phyloP scores from a whole-genome alignment of 768 basidiomycete genomes.

The Amanita pallidorosea region DNA sequence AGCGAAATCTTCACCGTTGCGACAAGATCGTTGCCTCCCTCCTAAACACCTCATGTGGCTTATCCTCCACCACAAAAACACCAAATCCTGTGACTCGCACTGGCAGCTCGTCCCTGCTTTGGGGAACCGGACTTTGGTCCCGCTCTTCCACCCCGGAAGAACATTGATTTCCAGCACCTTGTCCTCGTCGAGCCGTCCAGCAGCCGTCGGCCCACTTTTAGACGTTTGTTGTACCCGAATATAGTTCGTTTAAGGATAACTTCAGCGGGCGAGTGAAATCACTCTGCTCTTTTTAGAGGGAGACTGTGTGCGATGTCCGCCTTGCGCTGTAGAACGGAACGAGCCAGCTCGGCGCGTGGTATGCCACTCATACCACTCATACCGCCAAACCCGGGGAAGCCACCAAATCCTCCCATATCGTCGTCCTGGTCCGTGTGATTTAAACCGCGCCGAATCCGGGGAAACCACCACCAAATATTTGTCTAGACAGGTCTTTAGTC shows the following conservation, averaged over 20 bases:
- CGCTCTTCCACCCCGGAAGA: slow-evolving; percentile 90
- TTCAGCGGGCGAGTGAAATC: slow-evolving; percentile 80
- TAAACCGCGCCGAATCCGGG: slow-evolving; percentile 18
- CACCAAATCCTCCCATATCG: slow-evolving; percentile 31
- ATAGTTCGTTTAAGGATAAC: slow-evolving; percentile 79
- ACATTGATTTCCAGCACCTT: slow-evolving; percentile 76
- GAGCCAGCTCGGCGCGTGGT: neutral
- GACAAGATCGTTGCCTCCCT: slow-evolving; percentile 73
- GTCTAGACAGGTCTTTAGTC: slow-evolving; percentile 26
- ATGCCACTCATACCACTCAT: slow-evolving; percentile 22
- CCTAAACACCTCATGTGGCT: slow-evolving; percentile 67
- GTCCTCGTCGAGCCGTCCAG: slow-evolving; percentile 73
- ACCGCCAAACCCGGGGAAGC: slow-evolving; percentile 15
- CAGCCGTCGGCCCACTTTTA: slow-evolving; percentile 74
- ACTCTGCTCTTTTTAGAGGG: slow-evolving; percentile 23
- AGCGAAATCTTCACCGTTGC: slow-evolving; percentile 56
- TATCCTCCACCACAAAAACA: slow-evolving; percentile 96
- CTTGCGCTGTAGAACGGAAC: slow-evolving; percentile 5
- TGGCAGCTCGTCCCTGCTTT: slow-evolving; percentile 68
- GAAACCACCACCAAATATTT: slow-evolving; percentile 40
- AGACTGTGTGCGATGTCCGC: slow-evolving; percentile 13
- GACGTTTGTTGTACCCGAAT: slow-evolving; percentile 70
- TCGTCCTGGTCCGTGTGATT: slow-evolving; percentile 28
- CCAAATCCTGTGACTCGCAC: slow-evolving; percentile 76
- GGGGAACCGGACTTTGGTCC: slow-evolving; percentile 88